Evolutionary conservation across 192 early-diverging fungal genomes (phyloP).

Genomic region (Rhizophagus prolifer): DNA sequence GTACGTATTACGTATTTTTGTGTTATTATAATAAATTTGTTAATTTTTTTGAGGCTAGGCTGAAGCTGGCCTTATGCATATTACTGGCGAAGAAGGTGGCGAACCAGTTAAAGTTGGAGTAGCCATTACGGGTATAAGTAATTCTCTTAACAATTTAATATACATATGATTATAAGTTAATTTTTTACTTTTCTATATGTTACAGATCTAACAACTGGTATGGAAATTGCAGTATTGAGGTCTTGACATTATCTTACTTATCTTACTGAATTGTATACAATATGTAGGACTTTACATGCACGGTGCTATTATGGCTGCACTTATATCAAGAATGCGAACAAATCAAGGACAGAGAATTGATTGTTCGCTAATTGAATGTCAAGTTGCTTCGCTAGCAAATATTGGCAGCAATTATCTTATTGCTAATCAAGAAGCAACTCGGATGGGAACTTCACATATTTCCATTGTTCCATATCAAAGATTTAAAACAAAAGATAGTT

Average conservation of each 20-base stretch:
- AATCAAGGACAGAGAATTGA: conserved; percentile 84
- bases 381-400: conserved; percentile 86
- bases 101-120: conserved; percentile 94
- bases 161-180: background rate
- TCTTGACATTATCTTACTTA: background rate
- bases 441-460: conserved; percentile 87
- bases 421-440: conserved; percentile 71
- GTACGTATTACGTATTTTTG: conserved; percentile 15
- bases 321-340: conserved; percentile 65
- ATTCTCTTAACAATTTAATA: background rate
- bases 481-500: conserved; percentile 73
- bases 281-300: conserved; percentile 77
- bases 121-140: conserved; percentile 81
- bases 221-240: background rate
- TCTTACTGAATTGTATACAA: background rate
- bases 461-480: conserved; percentile 94
- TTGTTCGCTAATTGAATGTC: conserved; percentile 83
- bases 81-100: conserved; percentile 84
- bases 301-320: conserved; percentile 86
- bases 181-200: background rate
- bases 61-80: conserved; percentile 94
- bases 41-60: conserved; percentile 36
- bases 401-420: conserved; percentile 87
- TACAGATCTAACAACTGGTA: conserved; percentile 62
- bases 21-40: background rate